A percentile compares a stretch with the other conserved stretches of the same genome.
Evolutionary conservation across 106 monocot genomes (phyloP).

Genomic region (Phalaenopsis equestris): DNA sequence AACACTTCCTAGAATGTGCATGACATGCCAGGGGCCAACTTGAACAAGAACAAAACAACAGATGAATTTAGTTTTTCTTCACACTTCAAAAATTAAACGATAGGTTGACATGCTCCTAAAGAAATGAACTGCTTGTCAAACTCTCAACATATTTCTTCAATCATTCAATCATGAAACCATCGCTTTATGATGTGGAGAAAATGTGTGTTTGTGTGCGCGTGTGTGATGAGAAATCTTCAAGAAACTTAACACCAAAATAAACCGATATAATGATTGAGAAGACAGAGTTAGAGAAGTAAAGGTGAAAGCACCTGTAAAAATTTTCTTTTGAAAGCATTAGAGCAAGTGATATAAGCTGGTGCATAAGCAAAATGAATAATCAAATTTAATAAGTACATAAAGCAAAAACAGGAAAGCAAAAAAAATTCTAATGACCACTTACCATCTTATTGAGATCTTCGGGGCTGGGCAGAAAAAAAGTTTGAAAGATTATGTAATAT

Average conservation of each 20-base stretch:
- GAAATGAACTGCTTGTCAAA: too few relatives aligned
- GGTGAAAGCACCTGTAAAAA: not conserved
- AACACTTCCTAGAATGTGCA: too few relatives aligned
- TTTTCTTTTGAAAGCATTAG: not conserved
- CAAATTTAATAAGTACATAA: not conserved
- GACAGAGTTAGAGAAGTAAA: not conserved
- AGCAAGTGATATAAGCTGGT: not conserved
- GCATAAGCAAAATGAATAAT: not conserved
- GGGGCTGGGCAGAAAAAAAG: slow-evolving; percentile 68
- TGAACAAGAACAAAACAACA: too few relatives aligned
- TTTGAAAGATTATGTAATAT: slow-evolving; percentile 74
- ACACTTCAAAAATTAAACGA: too few relatives aligned
- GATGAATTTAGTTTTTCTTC: too few relatives aligned
- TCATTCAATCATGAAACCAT: too few relatives aligned
- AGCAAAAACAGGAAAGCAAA: not conserved
- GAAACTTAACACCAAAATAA: not conserved
- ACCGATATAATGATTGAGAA: not conserved
- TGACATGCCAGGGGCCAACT: too few relatives aligned
- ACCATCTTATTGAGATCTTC: slow-evolving; percentile 94
- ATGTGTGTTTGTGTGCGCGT: too few relatives aligned
- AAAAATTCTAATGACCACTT: slow-evolving; percentile 10
- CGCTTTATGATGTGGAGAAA: too few relatives aligned
- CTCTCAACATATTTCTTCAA: too few relatives aligned
- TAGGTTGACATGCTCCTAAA: too few relatives aligned
- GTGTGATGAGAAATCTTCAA: not conserved